phyloP scores from a whole-genome alignment of 164 flowering plant species.

The Piper betle region DNA sequence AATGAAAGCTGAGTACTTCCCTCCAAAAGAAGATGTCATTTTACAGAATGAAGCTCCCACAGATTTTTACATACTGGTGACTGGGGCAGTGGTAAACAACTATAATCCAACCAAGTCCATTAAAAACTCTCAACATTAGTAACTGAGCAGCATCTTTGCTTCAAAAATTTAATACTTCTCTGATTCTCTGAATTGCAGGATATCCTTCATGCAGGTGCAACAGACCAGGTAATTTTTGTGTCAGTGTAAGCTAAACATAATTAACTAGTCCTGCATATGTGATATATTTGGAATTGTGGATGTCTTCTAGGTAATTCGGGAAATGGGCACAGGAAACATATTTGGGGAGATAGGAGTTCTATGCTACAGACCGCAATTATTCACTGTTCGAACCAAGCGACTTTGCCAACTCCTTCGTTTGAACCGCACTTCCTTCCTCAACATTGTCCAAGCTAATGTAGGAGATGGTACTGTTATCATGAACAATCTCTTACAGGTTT shows the following conservation, averaged over 20 bases:
- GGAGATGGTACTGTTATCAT: constrained; percentile 92
- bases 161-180: not conserved
- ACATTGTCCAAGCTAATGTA: constrained; percentile 65
- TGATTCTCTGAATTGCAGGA: constrained; percentile 41
- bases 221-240: constrained; percentile 42
- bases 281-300: not conserved
- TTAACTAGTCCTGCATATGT: not conserved
- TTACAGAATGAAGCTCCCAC: constrained; percentile 97
- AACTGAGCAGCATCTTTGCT: too few relatives aligned
- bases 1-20: constrained; percentile 91
- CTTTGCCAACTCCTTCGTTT: constrained; percentile 72
- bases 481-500: constrained; percentile 92
- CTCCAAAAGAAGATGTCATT: constrained; percentile 92
- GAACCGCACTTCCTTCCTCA: constrained; percentile 73
- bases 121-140: not conserved
- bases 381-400: constrained; percentile 78
- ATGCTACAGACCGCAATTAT: constrained; percentile 86
- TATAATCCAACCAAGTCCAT: not conserved
- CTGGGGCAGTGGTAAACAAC: constrained; percentile 68
- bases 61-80: constrained; percentile 74
- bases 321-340: constrained; percentile 57
- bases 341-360: constrained; percentile 94
- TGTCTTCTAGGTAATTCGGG: constrained; percentile 36
- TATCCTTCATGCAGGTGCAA: constrained; percentile 49
- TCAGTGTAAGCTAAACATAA: too few relatives aligned